Conservation (phyloP, 345 rosid genomes). For the Euphorbia lathyris region DNA sequence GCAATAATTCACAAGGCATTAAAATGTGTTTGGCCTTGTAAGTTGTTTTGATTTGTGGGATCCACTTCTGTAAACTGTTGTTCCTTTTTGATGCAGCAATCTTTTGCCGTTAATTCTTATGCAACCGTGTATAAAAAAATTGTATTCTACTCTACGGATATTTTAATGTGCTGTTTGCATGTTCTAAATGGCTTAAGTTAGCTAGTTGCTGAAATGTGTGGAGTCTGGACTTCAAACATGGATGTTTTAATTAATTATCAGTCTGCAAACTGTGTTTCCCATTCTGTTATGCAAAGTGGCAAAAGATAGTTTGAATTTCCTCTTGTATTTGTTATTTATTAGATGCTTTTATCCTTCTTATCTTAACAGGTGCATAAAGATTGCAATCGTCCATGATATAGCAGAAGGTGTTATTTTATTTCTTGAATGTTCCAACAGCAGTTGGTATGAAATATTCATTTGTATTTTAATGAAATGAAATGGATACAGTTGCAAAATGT, state of each 20-base stretch:
- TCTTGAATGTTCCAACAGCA: not conserved
- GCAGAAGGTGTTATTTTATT: conserved; percentile 28
- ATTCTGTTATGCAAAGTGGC: not conserved
- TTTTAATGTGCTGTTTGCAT: not conserved
- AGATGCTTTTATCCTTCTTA: not conserved
- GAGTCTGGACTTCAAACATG: not conserved
- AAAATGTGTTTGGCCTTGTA: too few species aligned
- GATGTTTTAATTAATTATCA: not conserved
- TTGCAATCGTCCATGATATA: conserved; percentile 35
- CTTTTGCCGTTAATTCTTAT: too few species aligned
- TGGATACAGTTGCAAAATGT: not conserved
- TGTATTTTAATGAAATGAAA: not conserved
- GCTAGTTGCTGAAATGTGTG: not conserved
- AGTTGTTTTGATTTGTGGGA: too few species aligned
- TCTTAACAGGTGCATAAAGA: conserved; percentile 33
- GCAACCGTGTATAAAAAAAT: too few species aligned
- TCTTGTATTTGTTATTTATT: not conserved
- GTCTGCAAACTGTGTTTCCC: not conserved
- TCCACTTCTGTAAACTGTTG: too few species aligned
- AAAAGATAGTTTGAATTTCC: not conserved
- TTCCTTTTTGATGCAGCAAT: too few species aligned
- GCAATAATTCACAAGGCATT: not conserved
- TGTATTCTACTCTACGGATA: not conserved
- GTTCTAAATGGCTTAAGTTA: not conserved
- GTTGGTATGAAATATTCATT: conserved; percentile 1